Evolutionary conservation across 1,139 yeast genomes (phyloP), one percentile per base, ranked within the genome.

Genomic region (Yamadazyma diospyri): DNA sequence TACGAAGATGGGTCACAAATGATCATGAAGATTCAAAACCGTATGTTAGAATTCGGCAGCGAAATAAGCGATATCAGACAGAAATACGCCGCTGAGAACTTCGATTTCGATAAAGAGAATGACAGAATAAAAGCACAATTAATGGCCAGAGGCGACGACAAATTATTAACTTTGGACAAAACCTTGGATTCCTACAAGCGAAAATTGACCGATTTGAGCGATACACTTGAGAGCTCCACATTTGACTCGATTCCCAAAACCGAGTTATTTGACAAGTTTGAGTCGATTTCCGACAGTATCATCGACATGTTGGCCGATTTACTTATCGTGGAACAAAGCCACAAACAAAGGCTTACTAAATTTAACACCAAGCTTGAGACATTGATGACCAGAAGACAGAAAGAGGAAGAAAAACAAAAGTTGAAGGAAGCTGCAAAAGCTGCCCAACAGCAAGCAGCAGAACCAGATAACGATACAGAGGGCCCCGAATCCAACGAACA

Each of bases 101-200:
- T 76, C 23, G 71, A 75, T 45, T 76, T 72, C 44, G 77, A 73
- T 30, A 64, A 63, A 39, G 78, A 73, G 41, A 63, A 68, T 37
- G 64, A 62, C 33, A 62, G 67, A 38, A 45, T 71, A 27, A 65
- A 65, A 37, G 33, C 51, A 27, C 48, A 58, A 38, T 37, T 63
- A 18, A 36, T 50, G 53, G 28, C 57, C 43, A 43, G 59, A 46
- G 61, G 67, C 2, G 61, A 61, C 9, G 71, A 71, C 24, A 58
- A 56, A 15, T 51, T 66, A 36, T 47, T 60, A 32, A 51, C 50
- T 2, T 55, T 69, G 32, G 69, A 69, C 21, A 51, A 43, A 29
- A 52, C 55, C 14, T 53, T 73, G 35, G 51, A 48, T 6, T 55
- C 53, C 1, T 63, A 68, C 40, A 55, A 66, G 23, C 61, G 61